Evolutionary conservation across 805 yeast genomes (phyloP).

Genomic region (Nakazawaea wickerhamii): DNA sequence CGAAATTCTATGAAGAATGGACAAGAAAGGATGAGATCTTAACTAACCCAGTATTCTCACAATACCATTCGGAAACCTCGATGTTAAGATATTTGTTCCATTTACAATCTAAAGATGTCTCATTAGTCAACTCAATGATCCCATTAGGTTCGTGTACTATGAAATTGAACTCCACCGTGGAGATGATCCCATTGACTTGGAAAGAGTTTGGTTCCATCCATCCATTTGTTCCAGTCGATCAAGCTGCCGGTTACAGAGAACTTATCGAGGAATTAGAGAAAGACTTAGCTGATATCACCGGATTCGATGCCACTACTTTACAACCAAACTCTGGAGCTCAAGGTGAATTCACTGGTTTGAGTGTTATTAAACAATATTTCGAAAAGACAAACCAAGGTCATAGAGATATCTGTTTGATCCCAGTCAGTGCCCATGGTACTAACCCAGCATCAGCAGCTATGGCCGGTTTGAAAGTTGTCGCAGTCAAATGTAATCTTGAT

Average conservation of each 20-base stretch:
- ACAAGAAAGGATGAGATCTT: constrained; percentile 57
- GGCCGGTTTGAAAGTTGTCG: constrained; percentile 91
- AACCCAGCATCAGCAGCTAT: constrained; percentile 98
- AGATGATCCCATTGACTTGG: constrained; percentile 92
- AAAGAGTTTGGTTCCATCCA: constrained; percentile 87
- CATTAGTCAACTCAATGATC: constrained; percentile 94
- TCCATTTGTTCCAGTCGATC: constrained; percentile 88
- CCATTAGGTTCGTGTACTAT: constrained; percentile 97
- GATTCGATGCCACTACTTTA: constrained; percentile 82
- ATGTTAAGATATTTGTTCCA: constrained; percentile 86
- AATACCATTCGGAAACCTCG: constrained; percentile 90
- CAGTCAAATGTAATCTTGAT: constrained; percentile 78
- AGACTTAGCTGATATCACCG: constrained; percentile 89
- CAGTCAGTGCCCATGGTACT: constrained; percentile 97
- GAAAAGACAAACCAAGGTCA: constrained; percentile 62
- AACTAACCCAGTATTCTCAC: constrained; percentile 72
- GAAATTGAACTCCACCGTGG: constrained; percentile 94
- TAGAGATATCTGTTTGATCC: constrained; percentile 87
- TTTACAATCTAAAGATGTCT: constrained; percentile 82
- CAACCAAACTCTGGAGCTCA: constrained; percentile 99
- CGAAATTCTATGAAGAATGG: constrained; percentile 44
- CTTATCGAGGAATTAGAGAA: constrained; percentile 70
- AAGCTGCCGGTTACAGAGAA: constrained; percentile 82
- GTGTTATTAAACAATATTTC: constrained; percentile 77
- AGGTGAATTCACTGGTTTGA: constrained; percentile 93